Base-by-base conservation (phyloP, 2,329 filamentous ascomycete genomes). In the Periconia sp. region DNA sequence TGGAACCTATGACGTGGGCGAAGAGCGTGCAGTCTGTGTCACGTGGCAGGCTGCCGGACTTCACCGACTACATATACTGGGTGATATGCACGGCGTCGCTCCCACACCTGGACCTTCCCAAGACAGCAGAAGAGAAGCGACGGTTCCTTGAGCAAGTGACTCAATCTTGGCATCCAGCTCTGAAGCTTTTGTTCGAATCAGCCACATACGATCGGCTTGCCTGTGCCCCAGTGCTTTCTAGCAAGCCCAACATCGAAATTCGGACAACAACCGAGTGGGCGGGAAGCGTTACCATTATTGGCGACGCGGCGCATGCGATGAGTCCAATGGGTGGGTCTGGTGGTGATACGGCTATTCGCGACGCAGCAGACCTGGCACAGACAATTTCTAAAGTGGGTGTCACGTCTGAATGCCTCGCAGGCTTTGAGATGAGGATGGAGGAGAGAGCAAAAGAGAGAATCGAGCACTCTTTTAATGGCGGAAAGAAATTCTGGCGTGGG, bases 281-380 rank as follows among this genome's bases (percentile, higher is more conserved):
- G 18, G 40, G 47, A 13, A 48, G 51, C 12, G 68, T 72, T 1
- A 71, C 68, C 2, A 43, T 72, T 4, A 54, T 73, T 28, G 70
- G 70, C 11, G 70, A 73, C 43, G 65, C 70, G 1, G 61, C 63
- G 16, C 70, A 72, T 51, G 56, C 59, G 4, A 72, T 72, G 68
- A 65, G 66, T 3, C 71, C 71, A 1, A 69, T 66, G 6, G 70
- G 70, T n/a, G 70, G 65, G 1, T 60, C 66, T 29, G 70, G 70
- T n/a, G 69, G 68, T 5, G 70, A 71, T 43, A 72, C 69, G 9
- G 70, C 71, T 11, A 48, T 72, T 35, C 55, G 56, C 23, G 61
- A 67, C 37, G 67, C 66, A 12, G 59, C 52, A 22, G 58, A 68
- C 42, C 43, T 73, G 33, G 66, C 64, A 35, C 76, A 55, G 40